These are phyloP conservation scores for Dictyostelium firmibasis DNA, from an alignment of 78 protist species.

Conservation along the genomic window DNA sequence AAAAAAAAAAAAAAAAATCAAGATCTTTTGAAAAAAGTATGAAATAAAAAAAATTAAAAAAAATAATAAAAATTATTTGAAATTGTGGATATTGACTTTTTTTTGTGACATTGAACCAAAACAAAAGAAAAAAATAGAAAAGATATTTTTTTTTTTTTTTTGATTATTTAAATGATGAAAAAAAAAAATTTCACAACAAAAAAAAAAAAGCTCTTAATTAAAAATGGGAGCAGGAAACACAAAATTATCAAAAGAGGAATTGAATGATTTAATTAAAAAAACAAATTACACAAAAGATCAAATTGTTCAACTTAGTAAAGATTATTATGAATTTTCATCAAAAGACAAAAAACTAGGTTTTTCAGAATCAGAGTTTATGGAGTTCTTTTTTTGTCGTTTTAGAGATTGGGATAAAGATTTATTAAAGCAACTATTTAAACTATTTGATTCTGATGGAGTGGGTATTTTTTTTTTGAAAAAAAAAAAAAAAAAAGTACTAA, in stretches of 20 bases:
- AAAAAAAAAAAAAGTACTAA: background rate
- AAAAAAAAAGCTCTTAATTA: no score
- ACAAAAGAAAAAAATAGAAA: background rate
- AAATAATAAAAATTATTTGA: background rate
- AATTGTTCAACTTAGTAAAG: background rate
- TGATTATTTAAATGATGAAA: no score
- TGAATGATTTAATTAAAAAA: background rate
- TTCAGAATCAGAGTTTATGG: background rate
- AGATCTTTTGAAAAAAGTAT: no score
- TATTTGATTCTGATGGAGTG: conserved; percentile 15
- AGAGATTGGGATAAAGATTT: background rate
- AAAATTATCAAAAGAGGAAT: background rate
- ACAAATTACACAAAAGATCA: conserved; percentile 4
- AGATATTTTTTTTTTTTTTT: no score
- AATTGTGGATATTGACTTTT: background rate
- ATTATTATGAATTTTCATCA: background rate
- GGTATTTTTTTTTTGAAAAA: background rate
- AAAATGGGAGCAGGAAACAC: conserved; percentile 5
- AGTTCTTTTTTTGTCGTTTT: conserved; percentile 6
- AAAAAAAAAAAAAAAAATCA: no score
- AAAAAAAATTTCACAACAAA: no score
- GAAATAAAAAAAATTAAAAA: no score
- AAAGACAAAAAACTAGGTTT: background rate
- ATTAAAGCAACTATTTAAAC: background rate
- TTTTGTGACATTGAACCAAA: background rate